Evolutionary conservation across 164 flowering plant species (phyloP).

Genomic region (Taxillus chinensis): DNA sequence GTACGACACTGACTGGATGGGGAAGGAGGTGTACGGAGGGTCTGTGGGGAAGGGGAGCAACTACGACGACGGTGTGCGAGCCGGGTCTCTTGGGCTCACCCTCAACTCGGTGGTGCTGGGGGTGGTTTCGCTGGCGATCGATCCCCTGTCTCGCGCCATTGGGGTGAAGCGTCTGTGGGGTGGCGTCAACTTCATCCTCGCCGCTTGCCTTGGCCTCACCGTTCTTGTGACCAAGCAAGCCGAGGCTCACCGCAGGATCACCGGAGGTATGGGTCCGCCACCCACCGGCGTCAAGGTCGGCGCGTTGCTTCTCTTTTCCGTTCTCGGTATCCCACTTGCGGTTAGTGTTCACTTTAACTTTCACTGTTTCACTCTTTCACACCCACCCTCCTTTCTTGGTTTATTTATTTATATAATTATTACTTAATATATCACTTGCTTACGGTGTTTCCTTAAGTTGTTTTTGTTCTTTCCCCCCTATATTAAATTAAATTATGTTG

Average conservation of each 20-base stretch:
- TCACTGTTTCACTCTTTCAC: background rate
- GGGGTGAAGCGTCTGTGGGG: conserved; percentile 55
- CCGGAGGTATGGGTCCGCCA: background rate
- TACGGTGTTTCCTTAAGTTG: no score
- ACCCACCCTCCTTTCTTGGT: no score
- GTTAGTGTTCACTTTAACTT: conserved; percentile 19
- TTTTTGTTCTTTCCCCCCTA: no score
- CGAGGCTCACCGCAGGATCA: conserved; percentile 5
- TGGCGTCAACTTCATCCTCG: conserved; percentile 39
- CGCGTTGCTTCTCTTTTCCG: conserved; percentile 38
- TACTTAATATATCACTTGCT: no score
- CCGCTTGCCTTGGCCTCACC: conserved; percentile 33
- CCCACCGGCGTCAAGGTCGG: conserved; percentile 22
- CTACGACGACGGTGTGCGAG: conserved; percentile 49
- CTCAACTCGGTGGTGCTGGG: conserved; percentile 59
- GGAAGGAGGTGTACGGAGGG: conserved; percentile 74
- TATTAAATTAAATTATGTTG: background rate
- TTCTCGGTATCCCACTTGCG: conserved; percentile 47
- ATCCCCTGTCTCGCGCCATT: conserved; percentile 18
- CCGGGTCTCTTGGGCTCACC: conserved; percentile 65
- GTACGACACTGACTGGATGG: conserved; percentile 86
- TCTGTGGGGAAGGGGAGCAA: conserved; percentile 13
- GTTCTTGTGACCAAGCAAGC: conserved; percentile 42
- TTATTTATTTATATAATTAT: no score
- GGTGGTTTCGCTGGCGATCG: conserved; percentile 31